Percentiles rank a stretch among this genome's conserved stretches.
phyloP scores from a whole-genome alignment of 2,329 filamentous ascomycete genomes.

The Claviceps sp. region DNA sequence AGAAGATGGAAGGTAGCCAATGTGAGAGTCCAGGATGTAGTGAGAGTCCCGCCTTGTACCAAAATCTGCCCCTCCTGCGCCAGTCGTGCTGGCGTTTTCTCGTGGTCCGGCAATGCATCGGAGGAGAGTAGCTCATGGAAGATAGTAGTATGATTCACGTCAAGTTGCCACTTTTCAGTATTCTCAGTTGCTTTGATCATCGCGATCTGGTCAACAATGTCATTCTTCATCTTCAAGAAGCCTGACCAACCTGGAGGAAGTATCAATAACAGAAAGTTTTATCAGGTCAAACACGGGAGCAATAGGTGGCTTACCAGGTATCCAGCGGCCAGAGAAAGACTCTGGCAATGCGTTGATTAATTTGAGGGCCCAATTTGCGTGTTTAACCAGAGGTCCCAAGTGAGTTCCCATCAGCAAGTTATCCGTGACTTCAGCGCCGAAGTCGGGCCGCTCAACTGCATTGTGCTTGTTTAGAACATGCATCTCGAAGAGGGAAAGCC shows the following conservation, averaged over 20 bases:
- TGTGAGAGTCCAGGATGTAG: slow-evolving; percentile 24
- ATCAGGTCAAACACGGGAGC: not conserved
- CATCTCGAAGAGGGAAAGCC: not conserved
- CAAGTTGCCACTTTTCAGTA: slow-evolving; percentile 20
- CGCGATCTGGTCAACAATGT: slow-evolving; percentile 22
- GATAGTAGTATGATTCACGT: slow-evolving; percentile 22
- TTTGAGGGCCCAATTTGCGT: slow-evolving; percentile 21
- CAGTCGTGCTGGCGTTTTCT: slow-evolving; percentile 21
- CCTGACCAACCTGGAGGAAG: slow-evolving; percentile 20
- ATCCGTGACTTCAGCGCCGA: slow-evolving; percentile 22
- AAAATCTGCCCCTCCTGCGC: slow-evolving; percentile 26
- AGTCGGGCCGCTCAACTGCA: slow-evolving; percentile 20
- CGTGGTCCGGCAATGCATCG: slow-evolving; percentile 16
- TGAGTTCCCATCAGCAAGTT: slow-evolving; percentile 24
- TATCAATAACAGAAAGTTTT: slow-evolving; percentile 6
- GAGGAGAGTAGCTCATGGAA: slow-evolving; percentile 22
- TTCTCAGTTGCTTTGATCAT: slow-evolving; percentile 22
- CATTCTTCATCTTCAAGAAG: slow-evolving; percentile 26
- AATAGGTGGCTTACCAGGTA: slow-evolving; percentile 14
- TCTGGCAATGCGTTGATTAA: slow-evolving; percentile 23
- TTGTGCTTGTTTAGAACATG: slow-evolving; percentile 1
- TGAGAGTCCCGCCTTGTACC: slow-evolving; percentile 27
- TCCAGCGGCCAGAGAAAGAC: slow-evolving; percentile 20
- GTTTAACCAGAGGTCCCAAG: slow-evolving; percentile 23
- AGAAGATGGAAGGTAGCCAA: slow-evolving; percentile 23